phyloP scores from a whole-genome alignment of 805 yeast species.

The Candida hungchunana region DNA sequence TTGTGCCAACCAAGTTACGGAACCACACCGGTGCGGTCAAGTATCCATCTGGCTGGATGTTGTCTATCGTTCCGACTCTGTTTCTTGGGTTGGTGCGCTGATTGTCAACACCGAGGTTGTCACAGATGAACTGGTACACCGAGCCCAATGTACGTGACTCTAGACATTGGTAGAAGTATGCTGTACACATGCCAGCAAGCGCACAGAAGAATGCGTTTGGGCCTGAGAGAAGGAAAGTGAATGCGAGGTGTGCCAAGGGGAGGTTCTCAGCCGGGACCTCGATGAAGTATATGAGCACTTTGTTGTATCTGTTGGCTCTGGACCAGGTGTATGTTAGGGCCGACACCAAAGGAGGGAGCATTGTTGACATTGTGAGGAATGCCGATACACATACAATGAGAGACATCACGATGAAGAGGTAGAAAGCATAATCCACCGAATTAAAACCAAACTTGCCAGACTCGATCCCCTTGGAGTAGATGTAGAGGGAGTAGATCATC shows the following conservation, averaged over 20 bases:
- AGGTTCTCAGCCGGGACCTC: slow-evolving; percentile 56
- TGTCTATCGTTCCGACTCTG: slow-evolving; percentile 30
- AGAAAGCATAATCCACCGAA: slow-evolving; percentile 55
- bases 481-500: slow-evolving; percentile 54
- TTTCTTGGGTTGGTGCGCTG: slow-evolving; percentile 23
- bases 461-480: slow-evolving; percentile 54
- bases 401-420: slow-evolving; percentile 45
- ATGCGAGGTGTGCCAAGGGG: slow-evolving; percentile 45
- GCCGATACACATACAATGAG: slow-evolving; percentile 36
- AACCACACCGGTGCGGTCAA: slow-evolving; percentile 52
- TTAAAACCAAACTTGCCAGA: slow-evolving; percentile 43
- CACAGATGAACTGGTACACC: slow-evolving; percentile 28
- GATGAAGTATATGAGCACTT: slow-evolving; percentile 48
- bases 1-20: slow-evolving; percentile 24
- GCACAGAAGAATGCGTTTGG: slow-evolving; percentile 35
- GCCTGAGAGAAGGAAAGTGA: slow-evolving; percentile 42
- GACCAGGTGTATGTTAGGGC: slow-evolving; percentile 62
- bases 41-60: slow-evolving; percentile 43
- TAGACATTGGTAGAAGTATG: slow-evolving; percentile 56
- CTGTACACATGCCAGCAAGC: slow-evolving; percentile 49
- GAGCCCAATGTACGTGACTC: slow-evolving; percentile 51
- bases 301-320: slow-evolving; percentile 44
- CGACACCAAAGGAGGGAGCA: slow-evolving; percentile 39
- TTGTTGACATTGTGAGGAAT: slow-evolving; percentile 27
- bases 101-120: slow-evolving; percentile 20